Base-by-base conservation (phyloP, 176 grass and related monocot species). In the Aegilops speltoides region DNA sequence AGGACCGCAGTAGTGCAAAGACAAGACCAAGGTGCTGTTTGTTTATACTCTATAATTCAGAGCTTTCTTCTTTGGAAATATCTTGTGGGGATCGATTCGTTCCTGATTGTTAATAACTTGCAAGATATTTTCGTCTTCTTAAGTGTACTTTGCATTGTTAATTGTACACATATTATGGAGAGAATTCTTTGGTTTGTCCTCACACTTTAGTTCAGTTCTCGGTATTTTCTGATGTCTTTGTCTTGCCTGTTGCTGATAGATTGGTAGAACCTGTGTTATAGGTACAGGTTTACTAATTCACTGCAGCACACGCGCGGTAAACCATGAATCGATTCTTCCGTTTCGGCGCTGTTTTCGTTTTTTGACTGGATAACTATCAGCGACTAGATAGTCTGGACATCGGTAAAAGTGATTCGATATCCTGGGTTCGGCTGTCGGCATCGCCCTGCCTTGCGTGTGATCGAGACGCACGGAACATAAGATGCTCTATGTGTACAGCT, bases 31-130 rank as follows among this genome's bases (percentile, higher is more conserved):
- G 36, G 33, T 61, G 33, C 13, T 24, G 56, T 37, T 12, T 84
- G 14, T 66, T 57, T 64, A 52, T 50, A 29, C 66, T 34, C 36
- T 29, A 29, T 29, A 8, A 79, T 65, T 16, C 2, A 45, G 74
- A 77, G 61, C 41, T 71, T 19, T 90, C 76, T 73, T 82, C 6
- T 22, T 41, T 14, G 57, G n/a, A 84, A 67, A 38, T 31, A 65
- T 68, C 56, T 61, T 1, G 67, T 41, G 13, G 3, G 3, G 10
- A 31, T 20, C 26, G 17, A 28, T 80, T 8, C 63, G 12, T 22
- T 10, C 26, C 46, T 65, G 0, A 15, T 24, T 23, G 69, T 54
- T 56, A 12, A 32, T 10, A 34, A 10, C 6, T 72, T 22, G 11
- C 10, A 33, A 54, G 45, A 12, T 28, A 50, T 77, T 76, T 64